phyloP scores from a whole-genome alignment of 805 yeast species.

The fission yeast (Schizosaccharomyces pombe) region DNA sequence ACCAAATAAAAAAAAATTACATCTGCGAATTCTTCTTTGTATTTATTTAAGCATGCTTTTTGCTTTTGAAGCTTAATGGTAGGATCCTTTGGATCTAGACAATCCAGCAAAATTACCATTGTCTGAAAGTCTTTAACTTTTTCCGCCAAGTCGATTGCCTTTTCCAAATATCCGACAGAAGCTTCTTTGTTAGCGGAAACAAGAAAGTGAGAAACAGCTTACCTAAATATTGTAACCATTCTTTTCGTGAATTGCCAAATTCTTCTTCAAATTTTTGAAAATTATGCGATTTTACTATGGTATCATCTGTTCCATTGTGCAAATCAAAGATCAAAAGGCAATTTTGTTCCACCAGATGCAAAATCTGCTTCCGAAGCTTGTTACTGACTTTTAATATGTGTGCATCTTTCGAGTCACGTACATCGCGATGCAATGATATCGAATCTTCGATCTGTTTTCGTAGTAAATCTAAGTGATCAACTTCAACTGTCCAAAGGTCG shows the following conservation, averaged over 20 bases:
- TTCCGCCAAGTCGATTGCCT: background rate
- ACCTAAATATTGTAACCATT: background rate
- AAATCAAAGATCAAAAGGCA: background rate
- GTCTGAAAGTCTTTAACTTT: background rate
- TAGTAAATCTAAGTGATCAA: background rate
- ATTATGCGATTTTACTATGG: background rate
- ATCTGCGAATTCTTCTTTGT: conserved; percentile 46
- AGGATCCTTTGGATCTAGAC: background rate
- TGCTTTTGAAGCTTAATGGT: background rate
- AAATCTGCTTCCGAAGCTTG: background rate
- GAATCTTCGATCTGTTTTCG: background rate
- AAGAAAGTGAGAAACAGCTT: background rate
- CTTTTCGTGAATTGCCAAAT: background rate
- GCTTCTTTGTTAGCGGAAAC: too few species aligned
- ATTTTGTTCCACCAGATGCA: background rate
- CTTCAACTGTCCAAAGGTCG: background rate
- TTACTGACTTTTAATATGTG: background rate
- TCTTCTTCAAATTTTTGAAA: background rate
- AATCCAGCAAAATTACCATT: background rate
- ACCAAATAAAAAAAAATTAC: conserved; percentile 38
- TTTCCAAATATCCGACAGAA: background rate
- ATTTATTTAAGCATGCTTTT: conserved; percentile 30
- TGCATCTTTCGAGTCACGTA: background rate
- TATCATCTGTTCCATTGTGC: too few species aligned
- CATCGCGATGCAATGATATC: background rate